These are phyloP conservation scores for Arctostaphylos glauca DNA, from an alignment of 148 eudicot genomes.

Conservation along the genomic window DNA sequence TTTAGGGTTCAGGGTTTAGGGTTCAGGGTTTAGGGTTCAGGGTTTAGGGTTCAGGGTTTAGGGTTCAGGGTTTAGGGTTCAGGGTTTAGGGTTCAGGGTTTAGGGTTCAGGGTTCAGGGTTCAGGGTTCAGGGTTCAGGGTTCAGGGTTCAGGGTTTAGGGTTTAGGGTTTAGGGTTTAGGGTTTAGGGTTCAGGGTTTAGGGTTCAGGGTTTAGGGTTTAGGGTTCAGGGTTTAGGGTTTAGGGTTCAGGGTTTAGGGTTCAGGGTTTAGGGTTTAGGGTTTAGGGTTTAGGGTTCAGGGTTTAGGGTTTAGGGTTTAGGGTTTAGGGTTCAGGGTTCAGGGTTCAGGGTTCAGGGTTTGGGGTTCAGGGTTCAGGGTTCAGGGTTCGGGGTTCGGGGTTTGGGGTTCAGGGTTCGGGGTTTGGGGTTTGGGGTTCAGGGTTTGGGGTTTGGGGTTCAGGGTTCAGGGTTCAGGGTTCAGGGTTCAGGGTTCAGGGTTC, in stretches of 20 bases:
- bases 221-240: conserved; percentile 10
- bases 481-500: conserved; percentile 6
- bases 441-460: conserved; percentile 5
- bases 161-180: conserved; percentile 11
- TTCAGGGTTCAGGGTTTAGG: not conserved
- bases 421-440: not conserved
- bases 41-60: conserved; percentile 16
- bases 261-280: not conserved
- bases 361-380: not conserved
- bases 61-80: conserved; percentile 13
- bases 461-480: conserved; percentile 9
- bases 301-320: not conserved
- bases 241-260: not conserved
- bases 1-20: conserved; percentile 18
- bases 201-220: not conserved
- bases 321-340: conserved; percentile 4
- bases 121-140: not conserved
- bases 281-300: not conserved
- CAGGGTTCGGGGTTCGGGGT: not conserved
- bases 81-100: not conserved
- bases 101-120: not conserved
- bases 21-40: conserved; percentile 24
- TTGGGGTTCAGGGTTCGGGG: not conserved
- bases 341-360: not conserved
- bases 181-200: conserved; percentile 15